Percentiles rank a stretch among this genome's conserved stretches.
phyloP scores from a whole-genome alignment of 2,329 filamentous ascomycete species.

The Dactylellina haptotyla region DNA sequence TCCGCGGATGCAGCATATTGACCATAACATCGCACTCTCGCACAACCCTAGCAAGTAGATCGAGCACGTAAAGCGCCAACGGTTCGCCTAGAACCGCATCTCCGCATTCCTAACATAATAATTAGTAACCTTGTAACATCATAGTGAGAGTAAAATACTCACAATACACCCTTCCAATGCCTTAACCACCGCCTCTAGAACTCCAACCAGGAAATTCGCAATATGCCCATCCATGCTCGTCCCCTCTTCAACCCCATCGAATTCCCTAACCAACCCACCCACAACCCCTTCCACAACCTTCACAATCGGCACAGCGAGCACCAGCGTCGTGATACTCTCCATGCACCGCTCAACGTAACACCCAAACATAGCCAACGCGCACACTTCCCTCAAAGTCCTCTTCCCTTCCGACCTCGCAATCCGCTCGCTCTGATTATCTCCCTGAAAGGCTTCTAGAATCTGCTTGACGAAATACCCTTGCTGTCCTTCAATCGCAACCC shows the following conservation, averaged over 20 bases:
- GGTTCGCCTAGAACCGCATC: slow-evolving; percentile 12
- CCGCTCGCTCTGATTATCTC: slow-evolving; percentile 9
- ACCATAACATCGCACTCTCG: slow-evolving; percentile 32
- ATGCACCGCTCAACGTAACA: slow-evolving; percentile 24
- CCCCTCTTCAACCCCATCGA: slow-evolving; percentile 40
- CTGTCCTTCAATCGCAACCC: slow-evolving; percentile 69
- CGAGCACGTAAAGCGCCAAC: slow-evolving; percentile 21
- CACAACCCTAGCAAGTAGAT: slow-evolving; percentile 12
- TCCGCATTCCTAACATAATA: not conserved
- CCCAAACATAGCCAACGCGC: slow-evolving; percentile 20
- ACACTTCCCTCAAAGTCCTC: slow-evolving; percentile 34
- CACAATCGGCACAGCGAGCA: slow-evolving; percentile 32
- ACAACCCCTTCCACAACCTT: slow-evolving; percentile 16
- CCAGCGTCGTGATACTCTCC: slow-evolving; percentile 21
- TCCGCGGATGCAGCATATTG: slow-evolving; percentile 20
- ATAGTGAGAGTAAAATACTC: not conserved
- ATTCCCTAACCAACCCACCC: slow-evolving; percentile 14
- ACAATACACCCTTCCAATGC: slow-evolving; percentile 21
- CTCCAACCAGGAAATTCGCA: slow-evolving; percentile 18
- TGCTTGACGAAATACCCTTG: slow-evolving; percentile 69
- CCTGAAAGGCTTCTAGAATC: slow-evolving; percentile 63
- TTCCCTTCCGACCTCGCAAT: slow-evolving; percentile 2
- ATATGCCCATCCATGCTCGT: slow-evolving; percentile 37
- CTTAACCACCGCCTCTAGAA: slow-evolving; percentile 32
- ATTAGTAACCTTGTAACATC: not conserved